Evolutionary conservation across 2,329 filamentous ascomycete genomes (phyloP).

Genomic region (Phaeosphaeriaceae sp.): DNA sequence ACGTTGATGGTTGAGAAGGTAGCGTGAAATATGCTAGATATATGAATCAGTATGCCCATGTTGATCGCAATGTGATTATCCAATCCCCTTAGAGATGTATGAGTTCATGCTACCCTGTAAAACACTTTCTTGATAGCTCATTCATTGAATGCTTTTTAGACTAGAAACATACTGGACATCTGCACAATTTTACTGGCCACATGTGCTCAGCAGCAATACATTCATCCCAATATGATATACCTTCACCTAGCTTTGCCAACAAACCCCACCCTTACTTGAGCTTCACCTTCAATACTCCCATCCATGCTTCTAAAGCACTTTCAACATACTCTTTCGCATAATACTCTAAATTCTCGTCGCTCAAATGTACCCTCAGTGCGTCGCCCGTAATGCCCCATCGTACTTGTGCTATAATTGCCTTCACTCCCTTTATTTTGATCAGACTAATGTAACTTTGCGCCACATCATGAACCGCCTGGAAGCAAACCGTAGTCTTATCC

Average conservation of each 20-base stretch:
- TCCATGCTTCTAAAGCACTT: conserved; percentile 38
- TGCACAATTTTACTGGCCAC: no score
- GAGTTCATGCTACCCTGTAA: no score
- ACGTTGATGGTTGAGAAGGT: conserved; percentile 30
- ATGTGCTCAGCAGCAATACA: no score
- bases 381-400: conserved; percentile 32
- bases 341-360: conserved; percentile 26
- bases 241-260: no score
- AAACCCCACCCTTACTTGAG: conserved; percentile 30
- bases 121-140: no score
- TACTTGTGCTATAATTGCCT: conserved; percentile 29
- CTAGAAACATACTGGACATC: no score
- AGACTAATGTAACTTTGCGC: conserved; percentile 23
- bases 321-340: conserved; percentile 42
- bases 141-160: no score
- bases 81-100: no score
- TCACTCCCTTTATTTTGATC: conserved; percentile 27
- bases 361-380: conserved; percentile 24
- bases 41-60: not conserved
- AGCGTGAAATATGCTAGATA: conserved; percentile 1
- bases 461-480: conserved; percentile 18
- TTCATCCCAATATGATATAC: no score
- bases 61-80: no score
- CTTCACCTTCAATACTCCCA: conserved; percentile 41
- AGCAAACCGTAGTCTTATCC: conserved; percentile 16